These are phyloP conservation scores for Saccharomycopsis crataegensis DNA, from an alignment of 1,139 yeast genomes.

Conservation along the genomic window DNA sequence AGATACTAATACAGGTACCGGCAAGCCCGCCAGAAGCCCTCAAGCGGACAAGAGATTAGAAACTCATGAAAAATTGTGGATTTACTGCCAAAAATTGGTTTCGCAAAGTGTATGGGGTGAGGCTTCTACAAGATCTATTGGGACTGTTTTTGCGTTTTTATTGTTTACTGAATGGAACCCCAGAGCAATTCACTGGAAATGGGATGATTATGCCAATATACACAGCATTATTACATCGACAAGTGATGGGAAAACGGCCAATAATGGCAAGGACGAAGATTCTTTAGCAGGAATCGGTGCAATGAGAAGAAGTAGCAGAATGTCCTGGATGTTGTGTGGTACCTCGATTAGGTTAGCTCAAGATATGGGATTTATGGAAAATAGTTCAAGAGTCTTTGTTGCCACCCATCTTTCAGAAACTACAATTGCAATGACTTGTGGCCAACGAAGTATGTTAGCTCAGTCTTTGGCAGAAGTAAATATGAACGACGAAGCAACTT, in stretches of 20 bases:
- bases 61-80: constrained; percentile 76
- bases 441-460: constrained; percentile 60
- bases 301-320: constrained; percentile 76
- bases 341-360: constrained; percentile 82
- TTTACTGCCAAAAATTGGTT: constrained; percentile 70
- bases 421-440: constrained; percentile 62
- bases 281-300: constrained; percentile 74
- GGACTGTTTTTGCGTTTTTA: constrained; percentile 77
- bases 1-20: constrained; percentile 20
- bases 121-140: constrained; percentile 80
- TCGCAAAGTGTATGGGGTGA: constrained; percentile 94
- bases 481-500: constrained; percentile 41
- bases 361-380: constrained; percentile 75
- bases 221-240: constrained; percentile 20
- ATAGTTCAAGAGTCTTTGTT: constrained; percentile 63
- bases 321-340: constrained; percentile 94
- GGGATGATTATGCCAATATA: constrained; percentile 76
- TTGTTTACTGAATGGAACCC: constrained; percentile 96
- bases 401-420: constrained; percentile 86
- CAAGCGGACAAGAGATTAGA: constrained; percentile 35
- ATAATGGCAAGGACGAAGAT: constrained; percentile 30
- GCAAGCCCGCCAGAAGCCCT: constrained; percentile 12
- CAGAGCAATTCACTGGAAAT: constrained; percentile 83
- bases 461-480: constrained; percentile 61
- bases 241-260: neutral